Evolutionary conservation across 495 filamentous ascomycete species (phyloP), one percentile per base, ranked within the genome.

Genomic region (Melanomma pulvis-pyrius): DNA sequence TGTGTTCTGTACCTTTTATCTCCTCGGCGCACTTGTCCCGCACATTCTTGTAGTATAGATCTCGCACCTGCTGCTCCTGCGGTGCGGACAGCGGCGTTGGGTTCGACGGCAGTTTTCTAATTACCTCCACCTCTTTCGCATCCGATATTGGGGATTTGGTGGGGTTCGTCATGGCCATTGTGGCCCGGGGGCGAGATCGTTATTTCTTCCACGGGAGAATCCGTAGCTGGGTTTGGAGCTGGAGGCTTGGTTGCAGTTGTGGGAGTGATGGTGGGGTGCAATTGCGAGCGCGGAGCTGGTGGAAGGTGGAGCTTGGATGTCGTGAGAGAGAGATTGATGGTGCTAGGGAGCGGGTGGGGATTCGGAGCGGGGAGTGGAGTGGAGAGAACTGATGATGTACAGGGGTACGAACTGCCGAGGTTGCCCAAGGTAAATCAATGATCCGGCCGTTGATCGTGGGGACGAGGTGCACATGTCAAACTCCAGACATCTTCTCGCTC

Each of bases 61-160:
- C 88, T 54, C 91, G 86, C 49, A 98, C 92, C 80, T 96, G 91
- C 39, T 88, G 82, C 79, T 98, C 94, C 75, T 98, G 94, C 9
- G 88, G 81, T 5, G 96, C 88, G 50, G 93, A 96, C 52, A 98
- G 84, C n/a, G 96, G 94, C 50, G 96, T 79, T 1, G 94, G 94
- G 74, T 96, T 97, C 69, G 86, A 84, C 0, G 87, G 85, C 3
- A 85, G 82, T 73, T 88, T 78, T n/a, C 81, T 75, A 15, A n/a
- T 15, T 22, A 11, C 4, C 6, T 29, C 26, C 21, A 24, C 53
- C 21, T 19, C 34, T 21, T 15, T 44, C 41, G 30, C 19, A 26
- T 2, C 6, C 41, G n/a, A 1, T 24, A 36, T 54, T 25, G 60
- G 9, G 21, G 51, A 25, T 21, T n/a, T n/a, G n/a, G 63, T n/a